Evolutionary conservation across 139 green algal species (phyloP).

Genomic region (Tetraselmis striata): DNA sequence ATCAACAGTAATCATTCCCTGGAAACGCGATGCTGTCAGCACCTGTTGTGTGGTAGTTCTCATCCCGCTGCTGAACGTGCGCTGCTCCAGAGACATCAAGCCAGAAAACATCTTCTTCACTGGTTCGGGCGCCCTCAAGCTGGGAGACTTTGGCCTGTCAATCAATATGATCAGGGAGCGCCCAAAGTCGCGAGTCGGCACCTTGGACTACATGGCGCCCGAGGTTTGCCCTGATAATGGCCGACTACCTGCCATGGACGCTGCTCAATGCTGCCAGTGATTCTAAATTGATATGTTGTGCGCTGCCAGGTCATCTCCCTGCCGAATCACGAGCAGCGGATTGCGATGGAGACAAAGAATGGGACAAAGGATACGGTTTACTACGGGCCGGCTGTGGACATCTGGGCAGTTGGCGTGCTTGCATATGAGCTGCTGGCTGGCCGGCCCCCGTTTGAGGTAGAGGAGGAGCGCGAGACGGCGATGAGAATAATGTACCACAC

Average conservation of each 20-base stretch:
- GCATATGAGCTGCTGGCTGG: conserved; percentile 47
- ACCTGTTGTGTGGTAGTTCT: too few species aligned
- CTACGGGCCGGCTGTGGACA: conserved; percentile 13
- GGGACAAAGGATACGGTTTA: conserved; percentile 8
- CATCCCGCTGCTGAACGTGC: neutral
- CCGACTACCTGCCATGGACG: too few species aligned
- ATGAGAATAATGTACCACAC: neutral
- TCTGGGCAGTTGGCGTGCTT: conserved; percentile 42
- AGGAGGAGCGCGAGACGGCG: neutral
- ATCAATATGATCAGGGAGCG: conserved; percentile 29
- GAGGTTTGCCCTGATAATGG: neutral
- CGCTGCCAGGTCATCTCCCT: neutral
- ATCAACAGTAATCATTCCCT: too few species aligned
- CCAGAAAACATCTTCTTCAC: conserved; percentile 51
- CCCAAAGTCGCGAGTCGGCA: conserved; percentile 22
- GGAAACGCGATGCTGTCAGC: too few species aligned
- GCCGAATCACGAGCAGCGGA: neutral
- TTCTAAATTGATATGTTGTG: too few species aligned
- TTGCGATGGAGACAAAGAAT: neutral
- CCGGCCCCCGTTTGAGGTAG: conserved; percentile 38
- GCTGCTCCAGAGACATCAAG: conserved; percentile 26
- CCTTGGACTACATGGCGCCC: conserved; percentile 19
- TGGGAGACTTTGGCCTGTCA: conserved; percentile 49
- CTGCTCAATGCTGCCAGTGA: too few species aligned
- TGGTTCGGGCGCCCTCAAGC: conserved; percentile 21